Percentiles rank a stretch among this genome's conserved stretches.
phyloP scores from a whole-genome alignment of 495 filamentous ascomycete genomes.

The Platismatia glauca region DNA sequence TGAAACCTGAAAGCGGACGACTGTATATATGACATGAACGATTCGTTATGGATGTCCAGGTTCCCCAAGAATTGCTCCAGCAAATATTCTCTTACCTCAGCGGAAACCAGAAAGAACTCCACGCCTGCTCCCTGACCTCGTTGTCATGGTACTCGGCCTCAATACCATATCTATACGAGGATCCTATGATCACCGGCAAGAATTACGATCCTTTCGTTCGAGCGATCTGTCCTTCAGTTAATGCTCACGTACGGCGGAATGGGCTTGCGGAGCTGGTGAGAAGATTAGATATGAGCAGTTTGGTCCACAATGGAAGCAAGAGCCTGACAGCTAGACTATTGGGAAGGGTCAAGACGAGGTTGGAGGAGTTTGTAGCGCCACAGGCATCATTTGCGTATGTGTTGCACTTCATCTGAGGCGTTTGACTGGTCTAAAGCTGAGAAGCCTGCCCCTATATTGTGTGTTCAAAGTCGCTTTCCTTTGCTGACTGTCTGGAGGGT shows the following conservation, averaged over 20 bases:
- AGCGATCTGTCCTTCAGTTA: slow-evolving; percentile 55
- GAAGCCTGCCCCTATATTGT: neutral
- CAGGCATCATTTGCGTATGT: slow-evolving; percentile 52
- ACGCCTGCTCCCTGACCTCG: slow-evolving; percentile 48
- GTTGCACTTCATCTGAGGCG: slow-evolving; percentile 4
- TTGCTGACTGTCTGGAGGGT: slow-evolving; percentile 28
- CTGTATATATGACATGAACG: neutral
- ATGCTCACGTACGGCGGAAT: slow-evolving; percentile 44
- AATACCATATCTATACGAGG: slow-evolving; percentile 47
- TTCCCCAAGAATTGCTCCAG: slow-evolving; percentile 46
- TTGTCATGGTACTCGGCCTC: slow-evolving; percentile 56
- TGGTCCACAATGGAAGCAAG: slow-evolving; percentile 59
- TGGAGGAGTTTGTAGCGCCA: slow-evolving; percentile 58
- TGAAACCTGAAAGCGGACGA: neutral
- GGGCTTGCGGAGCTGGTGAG: slow-evolving; percentile 49
- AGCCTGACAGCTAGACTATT: slow-evolving; percentile 57
- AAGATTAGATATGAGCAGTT: slow-evolving; percentile 45
- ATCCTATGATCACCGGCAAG: slow-evolving; percentile 41
- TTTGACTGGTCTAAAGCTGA: neutral
- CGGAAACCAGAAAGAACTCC: slow-evolving; percentile 37
- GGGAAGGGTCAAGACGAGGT: slow-evolving; percentile 45
- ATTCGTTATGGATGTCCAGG: neutral
- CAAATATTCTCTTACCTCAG: slow-evolving; percentile 31
- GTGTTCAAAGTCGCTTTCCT: neutral
- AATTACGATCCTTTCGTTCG: slow-evolving; percentile 51